Evolutionary conservation across 768 basidiomycete species (phyloP).

Genomic region (Hysterangium stoloniferum): DNA sequence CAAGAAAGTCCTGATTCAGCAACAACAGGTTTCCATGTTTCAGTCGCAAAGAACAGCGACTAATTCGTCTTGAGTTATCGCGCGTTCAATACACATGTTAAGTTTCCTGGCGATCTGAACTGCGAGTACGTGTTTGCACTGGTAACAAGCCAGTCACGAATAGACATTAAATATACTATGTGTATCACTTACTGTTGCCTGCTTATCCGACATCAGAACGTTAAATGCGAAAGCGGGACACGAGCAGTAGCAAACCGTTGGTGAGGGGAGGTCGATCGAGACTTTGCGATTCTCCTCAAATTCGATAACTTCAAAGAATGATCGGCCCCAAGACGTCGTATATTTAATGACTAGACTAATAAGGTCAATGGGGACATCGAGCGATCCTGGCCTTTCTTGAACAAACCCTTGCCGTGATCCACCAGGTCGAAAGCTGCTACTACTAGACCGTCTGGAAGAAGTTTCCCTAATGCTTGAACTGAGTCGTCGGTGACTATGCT

Average conservation of each 20-base stretch:
- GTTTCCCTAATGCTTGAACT: slow-evolving; percentile 44
- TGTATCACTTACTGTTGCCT: slow-evolving; percentile 61
- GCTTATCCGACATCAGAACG: slow-evolving; percentile 50
- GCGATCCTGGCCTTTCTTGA: background rate
- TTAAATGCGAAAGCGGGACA: slow-evolving; percentile 67
- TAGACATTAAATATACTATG: too few relatives aligned
- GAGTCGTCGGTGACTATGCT: slow-evolving; percentile 47
- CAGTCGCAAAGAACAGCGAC: slow-evolving; percentile 1
- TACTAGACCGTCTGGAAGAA: slow-evolving; percentile 57
- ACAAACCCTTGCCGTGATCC: slow-evolving; percentile 58
- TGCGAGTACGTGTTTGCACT: slow-evolving; percentile 82
- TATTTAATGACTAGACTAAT: slow-evolving; percentile 53
- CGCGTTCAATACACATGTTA: slow-evolving; percentile 41
- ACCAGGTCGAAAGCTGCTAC: slow-evolving; percentile 72
- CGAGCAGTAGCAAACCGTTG: slow-evolving; percentile 49
- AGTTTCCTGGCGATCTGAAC: slow-evolving; percentile 50
- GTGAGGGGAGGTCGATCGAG: slow-evolving; percentile 37
- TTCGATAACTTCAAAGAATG: slow-evolving; percentile 61
- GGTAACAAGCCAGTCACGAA: slow-evolving; percentile 2
- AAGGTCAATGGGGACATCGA: too few relatives aligned
- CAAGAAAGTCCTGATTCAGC: too few relatives aligned
- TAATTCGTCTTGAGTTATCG: slow-evolving; percentile 40
- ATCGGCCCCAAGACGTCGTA: slow-evolving; percentile 46
- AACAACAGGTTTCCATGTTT: too few relatives aligned
- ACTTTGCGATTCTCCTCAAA: slow-evolving; percentile 58